Evolutionary conservation across 192 early-diverging fungal genomes (phyloP), one percentile per base, ranked within the genome.

Genomic region (Rhizoclosmatium sp.): DNA sequence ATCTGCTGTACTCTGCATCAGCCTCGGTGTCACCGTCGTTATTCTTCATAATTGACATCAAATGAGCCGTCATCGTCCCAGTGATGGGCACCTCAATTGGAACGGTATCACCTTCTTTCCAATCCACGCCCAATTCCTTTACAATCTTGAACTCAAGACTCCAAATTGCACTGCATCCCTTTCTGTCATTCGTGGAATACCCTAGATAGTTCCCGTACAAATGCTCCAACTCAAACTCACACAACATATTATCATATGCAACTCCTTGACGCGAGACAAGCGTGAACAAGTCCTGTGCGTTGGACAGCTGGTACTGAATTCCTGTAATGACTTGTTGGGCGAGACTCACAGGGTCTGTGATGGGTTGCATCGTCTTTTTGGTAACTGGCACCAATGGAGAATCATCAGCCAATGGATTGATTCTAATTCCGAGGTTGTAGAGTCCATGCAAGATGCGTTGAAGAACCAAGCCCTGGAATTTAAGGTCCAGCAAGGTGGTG

Each of bases 211-310:
- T n/a, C 19, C 40, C 39, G 4, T 49, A 3, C 40, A 79, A 46
- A 3, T 46, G 23, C 5, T 19, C n/a, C n/a, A 9, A 5, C 4
- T 7, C 60, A 61, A 79, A 79, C 23, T 42, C 16, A 14, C 3
- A 4, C 3, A 79, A 40, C 66, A 69, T 56, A 40, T 12, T 46
- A 5, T 19, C 47, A 7, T 19, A 9, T 23, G 76, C 19, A 59
- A 47, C 47, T 1, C 31, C 67, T 7, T 14, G 12, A 31, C 54
- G 12, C 12, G 78, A 79, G 21, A 79, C 68, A 19, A 79, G 40
- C n/a, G 78, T 62, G 47, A 79, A 79, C n/a, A 79, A 51, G 45
- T 79, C 78, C 42, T 79, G 78, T 12, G 78, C 58, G 59, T 79
- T 79, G 21, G 71, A 69, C 19, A 79, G 78, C 48, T 79, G 78